Evolutionary conservation across 2,329 filamentous ascomycete genomes (phyloP), one percentile per base, ranked within the genome.

Genomic region (Fusarium anguioides): DNA sequence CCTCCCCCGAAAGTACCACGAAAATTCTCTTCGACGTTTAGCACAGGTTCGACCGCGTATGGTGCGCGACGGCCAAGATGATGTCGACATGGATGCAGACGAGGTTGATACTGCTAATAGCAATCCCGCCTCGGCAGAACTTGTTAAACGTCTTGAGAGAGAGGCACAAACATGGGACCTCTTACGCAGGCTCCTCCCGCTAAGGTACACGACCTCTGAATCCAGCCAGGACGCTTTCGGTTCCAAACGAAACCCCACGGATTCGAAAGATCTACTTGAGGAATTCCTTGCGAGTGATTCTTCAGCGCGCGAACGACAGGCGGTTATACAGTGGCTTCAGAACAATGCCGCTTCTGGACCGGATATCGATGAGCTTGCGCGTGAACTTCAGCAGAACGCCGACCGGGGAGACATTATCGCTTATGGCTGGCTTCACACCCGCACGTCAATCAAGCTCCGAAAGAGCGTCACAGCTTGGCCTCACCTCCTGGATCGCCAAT

Each of bases 141-240:
- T 77, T 45, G 73, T 69, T 46, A 74, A 65, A 85, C 73, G 86
- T 55, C 91, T 93, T 84, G 89, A 96, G 77, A 86, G 91, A 66
- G 96, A 99, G 78, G 88, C 89, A 37, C 93, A 96, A 72, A 96
- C 94, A 0, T 99, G 96, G 96, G 90, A 96, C 74, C 83, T 98
- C 26, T 81, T 98, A 59, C 86, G 89, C 46, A 86, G 92, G 36
- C 83, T 97, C 62, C 84, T 97, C 49, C 88, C 90, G 12, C 78
- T 93, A 66, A 86, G 92, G 71, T 90, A 93, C 74, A 81, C 83
- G 33, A 64, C 74, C 17, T 64, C 69, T 23, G 66, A 62, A 23
- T 27, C 57, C 17, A 58, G 60, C 24, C 72, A 59, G 78, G 81
- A 53, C 69, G 76, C 68, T 75, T 73, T 78, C 55, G 76, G 71